Evolutionary conservation across 2,329 filamentous ascomycete genomes (phyloP).

Genomic region (Fusarium odoratissimum): DNA sequence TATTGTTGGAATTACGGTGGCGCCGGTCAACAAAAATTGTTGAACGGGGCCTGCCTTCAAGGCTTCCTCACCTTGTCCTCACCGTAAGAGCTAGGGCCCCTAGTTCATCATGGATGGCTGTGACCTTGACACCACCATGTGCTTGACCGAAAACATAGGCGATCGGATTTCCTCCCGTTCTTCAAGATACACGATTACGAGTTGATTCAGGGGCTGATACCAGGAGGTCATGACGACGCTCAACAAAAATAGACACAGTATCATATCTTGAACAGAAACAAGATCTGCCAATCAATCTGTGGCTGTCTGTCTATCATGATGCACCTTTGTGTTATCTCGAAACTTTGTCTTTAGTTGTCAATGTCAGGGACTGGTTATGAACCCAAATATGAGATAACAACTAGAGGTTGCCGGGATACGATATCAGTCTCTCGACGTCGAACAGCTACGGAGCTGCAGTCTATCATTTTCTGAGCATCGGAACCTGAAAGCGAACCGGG

Average conservation of each 20-base stretch:
- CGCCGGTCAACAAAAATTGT: constrained; percentile 29
- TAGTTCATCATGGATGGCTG: constrained; percentile 11
- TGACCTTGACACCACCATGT: constrained; percentile 14
- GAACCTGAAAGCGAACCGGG: neutral
- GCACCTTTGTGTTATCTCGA: constrained; percentile 20
- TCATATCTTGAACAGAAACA: neutral
- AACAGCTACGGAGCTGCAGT: neutral
- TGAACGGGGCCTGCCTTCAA: constrained; percentile 31
- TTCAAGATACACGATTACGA: constrained; percentile 21
- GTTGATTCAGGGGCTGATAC: constrained; percentile 14
- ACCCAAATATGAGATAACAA: constrained; percentile 1
- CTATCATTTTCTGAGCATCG: neutral
- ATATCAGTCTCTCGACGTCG: neutral
- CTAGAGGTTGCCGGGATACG: neutral
- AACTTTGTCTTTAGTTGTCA: neutral
- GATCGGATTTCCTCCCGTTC: constrained; percentile 9
- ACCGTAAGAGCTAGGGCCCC: constrained; percentile 25
- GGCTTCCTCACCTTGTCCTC: constrained; percentile 37
- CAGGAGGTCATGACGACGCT: constrained; percentile 13
- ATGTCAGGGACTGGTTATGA: neutral
- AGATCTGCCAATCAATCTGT: constrained; percentile 15
- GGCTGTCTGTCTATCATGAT: neutral
- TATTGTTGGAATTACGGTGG: constrained; percentile 40
- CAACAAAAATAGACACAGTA: constrained; percentile 32
- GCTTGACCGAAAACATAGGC: constrained; percentile 22